phyloP scores from a whole-genome alignment of 129 eudicot species.

The Lonicera japonica region DNA sequence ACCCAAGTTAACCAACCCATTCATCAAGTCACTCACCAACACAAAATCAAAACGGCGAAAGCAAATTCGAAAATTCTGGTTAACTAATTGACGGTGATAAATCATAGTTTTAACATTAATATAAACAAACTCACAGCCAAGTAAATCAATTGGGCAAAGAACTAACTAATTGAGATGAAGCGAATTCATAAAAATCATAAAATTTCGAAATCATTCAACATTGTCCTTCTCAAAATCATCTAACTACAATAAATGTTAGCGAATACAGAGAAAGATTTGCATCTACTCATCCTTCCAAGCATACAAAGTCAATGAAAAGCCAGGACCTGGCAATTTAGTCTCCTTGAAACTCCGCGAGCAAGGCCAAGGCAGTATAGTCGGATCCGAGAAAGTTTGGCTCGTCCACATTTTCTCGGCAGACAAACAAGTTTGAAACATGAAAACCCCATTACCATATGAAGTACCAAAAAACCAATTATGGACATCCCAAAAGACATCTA shows the following conservation, averaged over 20 bases:
- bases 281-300: conserved; percentile 74
- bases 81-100: too few species aligned
- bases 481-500: conserved; percentile 81
- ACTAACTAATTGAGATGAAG: neutral
- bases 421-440: conserved; percentile 62
- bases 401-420: conserved; percentile 52
- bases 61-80: neutral
- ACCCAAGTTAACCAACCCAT: too few species aligned
- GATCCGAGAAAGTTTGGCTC: conserved; percentile 24
- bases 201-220: neutral
- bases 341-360: conserved; percentile 34
- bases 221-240: conserved; percentile 9
- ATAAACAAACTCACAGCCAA: neutral
- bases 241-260: conserved; percentile 8
- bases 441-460: conserved; percentile 46
- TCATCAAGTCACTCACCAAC: neutral
- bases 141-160: neutral
- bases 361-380: conserved; percentile 27
- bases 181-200: neutral
- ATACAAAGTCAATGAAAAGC: conserved; percentile 57
- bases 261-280: conserved; percentile 3
- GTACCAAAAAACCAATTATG: conserved; percentile 73
- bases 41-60: neutral
- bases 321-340: conserved; percentile 31
- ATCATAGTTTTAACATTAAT: too few species aligned